Evolutionary conservation across 2,329 filamentous ascomycete genomes (phyloP), one percentile per base, ranked within the genome.

Genomic region (Neofusicoccum kwambonambiense): DNA sequence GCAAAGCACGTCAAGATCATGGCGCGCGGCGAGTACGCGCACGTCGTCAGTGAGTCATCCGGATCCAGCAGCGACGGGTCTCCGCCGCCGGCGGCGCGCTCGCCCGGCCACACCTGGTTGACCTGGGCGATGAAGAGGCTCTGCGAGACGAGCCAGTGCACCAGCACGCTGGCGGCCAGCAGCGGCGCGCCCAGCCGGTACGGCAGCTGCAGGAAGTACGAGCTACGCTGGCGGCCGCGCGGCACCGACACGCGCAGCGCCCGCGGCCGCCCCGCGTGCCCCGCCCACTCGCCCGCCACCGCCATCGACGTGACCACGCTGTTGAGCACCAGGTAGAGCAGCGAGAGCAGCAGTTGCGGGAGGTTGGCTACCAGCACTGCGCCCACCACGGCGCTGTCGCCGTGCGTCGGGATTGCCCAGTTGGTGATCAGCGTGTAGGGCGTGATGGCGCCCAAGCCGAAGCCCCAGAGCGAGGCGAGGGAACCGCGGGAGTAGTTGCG

Each of bases 321-420:
- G 67, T 84, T 84, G 69, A 78, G 77, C 1, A 73, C 69, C 3
- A 83, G 70, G 68, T 85, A 84, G 1, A 81, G 54, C n/a, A 81
- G 69, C 0, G 80, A 83, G 0, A 84, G 65, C 3, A 84, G 61
- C 0, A 82, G 61, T 67, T 86, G 83, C 1, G 82, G 81, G 0
- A 75, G 31, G 66, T 86, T 86, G 41, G 78, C 80, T 0, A 84
- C 19, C 17, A 83, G 70, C 0, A 77, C 66, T 27, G 68, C 68
- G 17, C 3, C 22, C 1, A 42, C 5, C n/a, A 62, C 31, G 13
- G 37, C 37, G 41, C 4, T 9, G n/a, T 42, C 37, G 22, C 37
- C 35, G 35, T 17, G 34, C 9, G 12, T 13, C 4, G 56, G 56
- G 11, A 44, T 17, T 17, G 31, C 56, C 13, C 37, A 17, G 42